These are phyloP conservation scores for Botrytis byssoidea DNA, from an alignment of 2,329 filamentous ascomycete genomes.

Conservation along the genomic window DNA sequence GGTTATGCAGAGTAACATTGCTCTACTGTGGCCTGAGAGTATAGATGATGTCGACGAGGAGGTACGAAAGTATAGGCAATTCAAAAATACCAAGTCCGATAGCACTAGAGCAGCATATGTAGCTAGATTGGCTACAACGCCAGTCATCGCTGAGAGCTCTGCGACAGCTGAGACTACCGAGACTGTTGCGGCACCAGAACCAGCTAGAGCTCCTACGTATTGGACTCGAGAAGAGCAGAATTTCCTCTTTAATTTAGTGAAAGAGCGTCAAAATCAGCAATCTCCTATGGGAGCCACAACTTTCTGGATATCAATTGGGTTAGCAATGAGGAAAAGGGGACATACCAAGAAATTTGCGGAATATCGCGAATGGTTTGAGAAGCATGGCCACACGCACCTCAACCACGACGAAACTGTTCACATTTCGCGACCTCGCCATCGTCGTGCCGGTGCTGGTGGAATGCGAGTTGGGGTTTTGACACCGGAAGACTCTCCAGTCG, in stretches of 20 bases:
- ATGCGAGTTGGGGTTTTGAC: not conserved
- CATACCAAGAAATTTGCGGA: not conserved
- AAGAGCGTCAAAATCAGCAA: not conserved
- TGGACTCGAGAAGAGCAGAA: not conserved
- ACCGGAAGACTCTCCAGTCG: not conserved
- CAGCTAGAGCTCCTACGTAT: not conserved
- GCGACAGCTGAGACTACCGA: not conserved
- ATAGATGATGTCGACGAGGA: not conserved
- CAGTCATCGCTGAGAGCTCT: not conserved
- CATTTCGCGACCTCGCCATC: no score
- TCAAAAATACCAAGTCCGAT: not conserved
- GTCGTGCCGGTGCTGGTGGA: not conserved
- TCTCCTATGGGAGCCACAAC: fast-evolving
- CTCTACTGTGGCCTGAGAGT: not conserved
- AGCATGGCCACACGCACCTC: not conserved
- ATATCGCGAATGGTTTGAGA: not conserved
- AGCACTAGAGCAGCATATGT: not conserved
- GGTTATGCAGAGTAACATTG: not conserved
- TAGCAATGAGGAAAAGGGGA: not conserved
- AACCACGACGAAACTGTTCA: not conserved
- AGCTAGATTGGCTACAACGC: no score
- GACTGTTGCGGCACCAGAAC: not conserved
- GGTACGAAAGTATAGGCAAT: not conserved
- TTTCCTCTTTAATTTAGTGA: not conserved
- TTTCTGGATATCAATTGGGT: not conserved